Percentiles rank a stretch among this genome's conserved stretches.
Conservation (phyloP, 306 rosid species). For the Luffa acutangula region DNA sequence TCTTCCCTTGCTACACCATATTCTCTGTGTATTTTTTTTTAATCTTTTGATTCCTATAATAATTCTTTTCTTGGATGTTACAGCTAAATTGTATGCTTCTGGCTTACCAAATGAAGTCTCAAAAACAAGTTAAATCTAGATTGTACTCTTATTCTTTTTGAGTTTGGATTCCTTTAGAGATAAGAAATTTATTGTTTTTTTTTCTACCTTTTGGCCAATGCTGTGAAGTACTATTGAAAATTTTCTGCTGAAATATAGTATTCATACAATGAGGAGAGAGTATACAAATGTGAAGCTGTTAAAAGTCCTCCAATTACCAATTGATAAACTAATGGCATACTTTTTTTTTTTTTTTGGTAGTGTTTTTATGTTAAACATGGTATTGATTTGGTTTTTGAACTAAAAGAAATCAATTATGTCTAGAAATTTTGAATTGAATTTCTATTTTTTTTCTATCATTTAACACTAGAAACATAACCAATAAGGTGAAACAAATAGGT, state of each 20-base stretch:
- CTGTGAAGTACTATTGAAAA: neutral
- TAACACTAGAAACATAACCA: too few species aligned
- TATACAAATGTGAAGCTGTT: neutral
- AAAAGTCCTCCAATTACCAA: neutral
- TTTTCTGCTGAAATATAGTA: neutral
- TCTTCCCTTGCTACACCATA: neutral
- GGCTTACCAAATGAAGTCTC: conserved; percentile 18
- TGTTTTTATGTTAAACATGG: neutral
- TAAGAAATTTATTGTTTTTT: neutral
- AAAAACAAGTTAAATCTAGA: neutral
- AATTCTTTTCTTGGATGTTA: conserved; percentile 1
- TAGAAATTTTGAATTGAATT: neutral
- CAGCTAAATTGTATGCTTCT: conserved; percentile 27
- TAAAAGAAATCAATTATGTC: neutral
- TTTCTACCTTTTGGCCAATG: neutral
- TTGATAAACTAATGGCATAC: neutral
- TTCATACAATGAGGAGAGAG: neutral
- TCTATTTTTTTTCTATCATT: neutral
- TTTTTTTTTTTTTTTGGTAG: too few species aligned
- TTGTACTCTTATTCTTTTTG: neutral
- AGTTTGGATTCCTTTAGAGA: neutral
- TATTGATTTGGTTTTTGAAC: neutral
- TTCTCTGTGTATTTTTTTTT: neutral
- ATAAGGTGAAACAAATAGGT: neutral
- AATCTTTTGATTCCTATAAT: neutral